Evolutionary conservation across 345 rosid genomes (phyloP).

Genomic region (Syzygium aqueum): DNA sequence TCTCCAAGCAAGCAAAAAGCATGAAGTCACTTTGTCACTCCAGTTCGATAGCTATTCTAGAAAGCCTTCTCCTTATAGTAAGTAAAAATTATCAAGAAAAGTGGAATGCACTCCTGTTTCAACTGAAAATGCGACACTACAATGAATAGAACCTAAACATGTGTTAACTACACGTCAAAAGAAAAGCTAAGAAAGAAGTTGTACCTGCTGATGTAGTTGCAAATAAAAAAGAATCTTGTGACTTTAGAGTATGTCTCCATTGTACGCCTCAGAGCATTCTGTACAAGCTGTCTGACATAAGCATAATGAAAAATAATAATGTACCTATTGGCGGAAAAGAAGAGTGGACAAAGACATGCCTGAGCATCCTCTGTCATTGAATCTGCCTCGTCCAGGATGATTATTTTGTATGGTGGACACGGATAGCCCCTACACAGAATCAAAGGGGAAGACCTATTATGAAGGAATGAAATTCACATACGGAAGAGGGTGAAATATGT

Average conservation of each 20-base stretch:
- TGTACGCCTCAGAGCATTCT: slow-evolving; percentile 93
- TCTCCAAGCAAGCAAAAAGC: neutral
- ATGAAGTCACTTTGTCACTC: neutral
- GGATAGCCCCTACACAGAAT: slow-evolving; percentile 58
- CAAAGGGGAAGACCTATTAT: neutral
- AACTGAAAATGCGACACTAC: neutral
- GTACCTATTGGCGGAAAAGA: neutral
- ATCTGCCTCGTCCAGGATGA: slow-evolving; percentile 93
- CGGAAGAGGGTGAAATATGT: neutral
- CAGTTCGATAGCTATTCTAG: neutral
- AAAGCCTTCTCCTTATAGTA: neutral
- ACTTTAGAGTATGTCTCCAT: slow-evolving; percentile 97
- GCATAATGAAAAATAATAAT: neutral
- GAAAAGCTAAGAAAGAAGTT: neutral
- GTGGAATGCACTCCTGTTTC: neutral
- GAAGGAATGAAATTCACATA: neutral
- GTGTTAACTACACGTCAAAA: neutral
- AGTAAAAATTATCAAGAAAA: neutral
- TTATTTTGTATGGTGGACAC: slow-evolving; percentile 85
- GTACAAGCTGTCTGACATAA: neutral
- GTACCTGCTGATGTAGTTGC: slow-evolving; percentile 97
- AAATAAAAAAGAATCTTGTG: slow-evolving; percentile 89
- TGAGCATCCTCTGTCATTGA: slow-evolving; percentile 99
- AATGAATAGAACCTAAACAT: neutral
- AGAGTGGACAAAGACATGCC: slow-evolving; percentile 21